Evolutionary conservation across 495 filamentous ascomycete species (phyloP), one percentile per base, ranked within the genome.

Genomic region (Annulohypoxylon stygium): DNA sequence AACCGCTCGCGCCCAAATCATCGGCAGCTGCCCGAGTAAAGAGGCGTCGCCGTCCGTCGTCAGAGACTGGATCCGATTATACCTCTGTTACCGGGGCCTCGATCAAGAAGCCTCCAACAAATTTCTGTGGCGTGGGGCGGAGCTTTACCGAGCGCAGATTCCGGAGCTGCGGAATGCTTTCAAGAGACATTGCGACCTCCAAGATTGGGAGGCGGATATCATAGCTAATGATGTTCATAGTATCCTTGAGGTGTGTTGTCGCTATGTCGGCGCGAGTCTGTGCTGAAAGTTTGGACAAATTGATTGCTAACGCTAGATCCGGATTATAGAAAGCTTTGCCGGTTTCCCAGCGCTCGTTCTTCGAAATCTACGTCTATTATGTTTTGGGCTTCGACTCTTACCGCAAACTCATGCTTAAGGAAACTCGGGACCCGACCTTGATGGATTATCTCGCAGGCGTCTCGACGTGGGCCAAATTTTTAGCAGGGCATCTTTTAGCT

Each of bases 311-410:
- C 23, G n/a, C 9, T 23, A n/a, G 14, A 54, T n/a, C 12, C 12
- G 4, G 25, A 54, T 12, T 2, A 14, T 26, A 26, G 48, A 33
- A 10, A 54, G 25, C 23, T 16, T 30, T 54, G 25, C 18, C 57
- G 18, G n/a, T 7, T 4, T 47, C 43, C 43, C 4, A 18, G n/a
- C 43, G 43, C n/a, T 61, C 55, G 45, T 23, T 18, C 23, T 67
- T 67, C 54, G 43, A 67, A 34, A 50, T 3, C 0, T 60, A 61
- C 11, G 45, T 60, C 18, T 45, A 67, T 6, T 53, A 10, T 26
- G 14, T 67, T 6, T 3, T 34, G 36, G 64, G 41, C 9, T 39
- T n/a, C n/a, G 26, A 39, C 12, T 59, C 25, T 30, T 59, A 67
- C 43, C 41, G 14, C 4, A 51, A 41, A 53, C 43, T 60, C 2